These are phyloP conservation scores for Podila horticola DNA, from an alignment of 192 early-diverging fungal species.

Conservation along the genomic window DNA sequence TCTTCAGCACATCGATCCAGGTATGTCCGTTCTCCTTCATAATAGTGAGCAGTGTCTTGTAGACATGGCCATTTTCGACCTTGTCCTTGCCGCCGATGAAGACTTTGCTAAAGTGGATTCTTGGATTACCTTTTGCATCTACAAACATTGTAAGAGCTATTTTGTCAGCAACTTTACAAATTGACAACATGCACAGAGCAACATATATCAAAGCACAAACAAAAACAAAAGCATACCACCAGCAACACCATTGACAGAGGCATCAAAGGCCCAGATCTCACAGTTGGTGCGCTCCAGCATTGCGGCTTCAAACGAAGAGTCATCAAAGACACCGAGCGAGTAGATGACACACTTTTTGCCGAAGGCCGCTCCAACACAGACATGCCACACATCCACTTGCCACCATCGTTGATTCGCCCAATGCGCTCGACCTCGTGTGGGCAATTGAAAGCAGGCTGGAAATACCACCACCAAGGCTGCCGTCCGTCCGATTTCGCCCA, in stretches of 20 bases:
- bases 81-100: slow-evolving; percentile 1
- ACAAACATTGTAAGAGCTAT: not conserved
- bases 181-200: not conserved
- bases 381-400: slow-evolving; percentile 21
- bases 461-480: slow-evolving; percentile 19
- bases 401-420: slow-evolving; percentile 14
- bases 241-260: slow-evolving; percentile 1
- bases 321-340: slow-evolving; percentile 12
- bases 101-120: slow-evolving; percentile 13
- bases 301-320: slow-evolving; percentile 5
- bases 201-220: not conserved
- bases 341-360: slow-evolving; percentile 11
- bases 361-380: not conserved
- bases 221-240: not conserved
- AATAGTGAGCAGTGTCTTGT: slow-evolving; percentile 3
- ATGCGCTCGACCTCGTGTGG: slow-evolving; percentile 14
- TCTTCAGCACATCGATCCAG: slow-evolving; percentile 27
- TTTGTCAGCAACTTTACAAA: not conserved
- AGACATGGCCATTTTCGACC: not conserved
- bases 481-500: not conserved
- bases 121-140: slow-evolving; percentile 6
- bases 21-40: slow-evolving; percentile 14
- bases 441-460: slow-evolving; percentile 19
- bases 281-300: slow-evolving; percentile 11
- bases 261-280: slow-evolving; percentile 17